Evolutionary conservation across 345 rosid genomes (phyloP).

Genomic region (Ceriops tagal): DNA sequence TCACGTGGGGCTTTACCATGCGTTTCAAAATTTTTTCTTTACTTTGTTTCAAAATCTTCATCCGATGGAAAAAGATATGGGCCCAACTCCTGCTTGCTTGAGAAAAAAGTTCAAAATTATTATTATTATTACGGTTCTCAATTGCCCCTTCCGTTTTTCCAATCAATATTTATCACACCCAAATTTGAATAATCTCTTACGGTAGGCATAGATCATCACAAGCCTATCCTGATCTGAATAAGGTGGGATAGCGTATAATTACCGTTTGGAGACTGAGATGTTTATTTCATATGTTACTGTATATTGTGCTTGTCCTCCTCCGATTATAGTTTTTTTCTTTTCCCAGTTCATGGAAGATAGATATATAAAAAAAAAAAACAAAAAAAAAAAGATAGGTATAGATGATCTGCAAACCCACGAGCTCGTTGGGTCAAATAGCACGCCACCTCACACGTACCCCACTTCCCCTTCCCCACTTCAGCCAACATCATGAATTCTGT

Average conservation of each 20-base stretch:
- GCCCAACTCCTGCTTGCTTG: constrained; percentile 12
- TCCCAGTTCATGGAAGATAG: background rate
- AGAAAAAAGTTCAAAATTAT: constrained; percentile 11
- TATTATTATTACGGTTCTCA: constrained; percentile 1
- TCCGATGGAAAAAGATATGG: constrained; percentile 14
- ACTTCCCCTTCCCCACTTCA: constrained; percentile 10
- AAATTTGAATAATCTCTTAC: constrained; percentile 20
- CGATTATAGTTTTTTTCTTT: background rate
- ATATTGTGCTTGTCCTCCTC: background rate
- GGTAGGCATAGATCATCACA: too few relatives aligned
- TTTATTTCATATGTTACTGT: background rate
- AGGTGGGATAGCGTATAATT: constrained; percentile 21
- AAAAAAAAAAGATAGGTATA: background rate
- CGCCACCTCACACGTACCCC: background rate
- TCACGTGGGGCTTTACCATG: constrained; percentile 23
- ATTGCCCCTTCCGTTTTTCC: constrained; percentile 20
- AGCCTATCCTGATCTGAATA: constrained; percentile 14
- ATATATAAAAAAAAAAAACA: background rate
- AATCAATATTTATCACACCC: constrained; percentile 19
- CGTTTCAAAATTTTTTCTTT: constrained; percentile 18
- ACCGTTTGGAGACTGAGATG: constrained; percentile 22
- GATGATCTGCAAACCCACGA: constrained; percentile 15
- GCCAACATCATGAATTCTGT: constrained; percentile 23
- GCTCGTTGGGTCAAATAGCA: constrained; percentile 34
- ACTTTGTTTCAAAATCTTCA: constrained; percentile 18